phyloP scores from a whole-genome alignment of 1,284 basidiomycete genomes.

The Trichosporon asahii region DNA sequence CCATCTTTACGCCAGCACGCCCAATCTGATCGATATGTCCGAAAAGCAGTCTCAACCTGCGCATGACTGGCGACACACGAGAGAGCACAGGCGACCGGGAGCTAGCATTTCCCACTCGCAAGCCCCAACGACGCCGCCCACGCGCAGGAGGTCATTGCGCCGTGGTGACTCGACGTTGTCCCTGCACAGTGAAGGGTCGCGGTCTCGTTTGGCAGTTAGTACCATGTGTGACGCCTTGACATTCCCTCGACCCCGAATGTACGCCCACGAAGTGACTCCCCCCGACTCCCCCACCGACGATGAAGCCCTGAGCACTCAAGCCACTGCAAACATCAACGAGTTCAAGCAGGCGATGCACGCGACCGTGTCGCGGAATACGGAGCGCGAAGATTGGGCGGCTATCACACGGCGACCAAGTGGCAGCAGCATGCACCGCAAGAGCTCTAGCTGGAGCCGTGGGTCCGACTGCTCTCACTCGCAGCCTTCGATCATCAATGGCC shows the following conservation, averaged over 20 bases:
- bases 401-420: slow-evolving; percentile 10
- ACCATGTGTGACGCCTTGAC: slow-evolving; percentile 44
- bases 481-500: not conserved
- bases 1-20: slow-evolving; percentile 1
- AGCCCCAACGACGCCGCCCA: not conserved
- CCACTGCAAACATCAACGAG: slow-evolving; percentile 12
- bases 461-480: slow-evolving; percentile 11
- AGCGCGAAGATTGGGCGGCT: slow-evolving; percentile 26
- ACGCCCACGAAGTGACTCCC: slow-evolving; percentile 42
- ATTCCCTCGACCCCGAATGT: slow-evolving; percentile 39
- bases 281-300: slow-evolving; percentile 31
- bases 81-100: not conserved
- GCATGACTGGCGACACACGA: not conserved
- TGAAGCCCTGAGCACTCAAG: not conserved
- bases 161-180: slow-evolving; percentile 25
- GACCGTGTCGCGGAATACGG: slow-evolving; percentile 19
- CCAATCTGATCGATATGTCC: not conserved
- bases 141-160: not conserved
- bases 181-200: slow-evolving; percentile 24
- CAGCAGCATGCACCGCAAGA: slow-evolving; percentile 11
- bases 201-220: slow-evolving; percentile 19
- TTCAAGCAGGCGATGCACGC: slow-evolving; percentile 15
- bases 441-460: slow-evolving; percentile 6
- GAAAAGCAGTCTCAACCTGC: not conserved
- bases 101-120: not conserved